Percentiles rank a stretch among this genome's conserved stretches.
These are phyloP conservation scores for Camelina neglecta DNA, from an alignment of 345 rosid species.

Conservation along the genomic window DNA sequence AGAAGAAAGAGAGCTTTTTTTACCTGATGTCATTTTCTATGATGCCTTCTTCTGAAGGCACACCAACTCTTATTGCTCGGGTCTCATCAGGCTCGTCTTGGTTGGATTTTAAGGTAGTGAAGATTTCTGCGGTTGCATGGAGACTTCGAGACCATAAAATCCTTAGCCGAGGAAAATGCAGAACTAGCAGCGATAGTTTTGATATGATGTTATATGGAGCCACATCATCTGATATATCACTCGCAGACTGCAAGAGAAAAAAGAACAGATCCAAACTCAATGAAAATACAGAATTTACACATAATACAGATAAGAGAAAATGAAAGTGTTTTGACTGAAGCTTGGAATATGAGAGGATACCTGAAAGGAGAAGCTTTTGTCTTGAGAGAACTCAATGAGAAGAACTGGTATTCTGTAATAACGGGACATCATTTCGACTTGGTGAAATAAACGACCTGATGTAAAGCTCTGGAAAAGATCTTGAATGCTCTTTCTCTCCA, in stretches of 20 bases:
- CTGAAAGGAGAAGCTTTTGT: slow-evolving; percentile 99
- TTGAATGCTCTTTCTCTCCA: slow-evolving; percentile 94
- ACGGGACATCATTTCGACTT: slow-evolving; percentile 89
- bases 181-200: slow-evolving; percentile 84
- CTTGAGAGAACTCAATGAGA: slow-evolving; percentile 94
- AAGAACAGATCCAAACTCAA: background rate
- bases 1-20: background rate
- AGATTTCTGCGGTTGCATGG: slow-evolving; percentile 94
- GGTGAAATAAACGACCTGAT: slow-evolving; percentile 92
- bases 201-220: slow-evolving; percentile 91
- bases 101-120: slow-evolving; percentile 81
- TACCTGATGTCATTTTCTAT: slow-evolving; percentile 92
- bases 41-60: slow-evolving; percentile 91
- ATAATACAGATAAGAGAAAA: background rate
- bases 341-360: slow-evolving; percentile 42
- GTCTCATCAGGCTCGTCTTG: slow-evolving; percentile 93
- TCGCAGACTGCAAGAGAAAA: slow-evolving; percentile 67
- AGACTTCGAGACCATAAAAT: slow-evolving; percentile 96
- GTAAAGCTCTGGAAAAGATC: slow-evolving; percentile 96
- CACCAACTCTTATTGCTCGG: slow-evolving; percentile 87
- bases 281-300: slow-evolving; percentile 4
- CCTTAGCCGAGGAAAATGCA: slow-evolving; percentile 91
- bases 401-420: slow-evolving; percentile 96
- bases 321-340: slow-evolving; percentile 2
- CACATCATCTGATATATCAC: slow-evolving; percentile 95